Percentiles rank a stretch among this genome's conserved stretches.
These are phyloP conservation scores for Ceratocystis lukuohia DNA, from an alignment of 2,329 filamentous ascomycete genomes.

Conservation along the genomic window DNA sequence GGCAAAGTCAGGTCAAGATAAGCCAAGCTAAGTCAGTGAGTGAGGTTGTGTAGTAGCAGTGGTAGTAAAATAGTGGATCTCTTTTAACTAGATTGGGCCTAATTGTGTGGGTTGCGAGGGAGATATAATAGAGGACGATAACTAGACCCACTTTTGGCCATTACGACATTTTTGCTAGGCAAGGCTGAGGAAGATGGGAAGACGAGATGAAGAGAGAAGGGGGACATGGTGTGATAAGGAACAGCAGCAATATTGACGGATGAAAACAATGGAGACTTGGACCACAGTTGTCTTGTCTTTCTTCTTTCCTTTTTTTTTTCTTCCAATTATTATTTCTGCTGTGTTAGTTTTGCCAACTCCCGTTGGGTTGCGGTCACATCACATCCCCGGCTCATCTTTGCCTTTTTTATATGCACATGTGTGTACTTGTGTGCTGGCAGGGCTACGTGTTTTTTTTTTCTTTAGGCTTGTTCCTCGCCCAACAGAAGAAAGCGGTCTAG, in stretches of 20 bases:
- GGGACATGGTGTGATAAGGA: background rate
- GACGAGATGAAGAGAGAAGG: too few relatives aligned
- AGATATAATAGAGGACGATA: slow-evolving; percentile 1
- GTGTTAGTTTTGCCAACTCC: too few relatives aligned
- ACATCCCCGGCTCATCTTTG: background rate
- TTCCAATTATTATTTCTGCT: too few relatives aligned
- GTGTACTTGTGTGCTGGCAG: slow-evolving; percentile 1
- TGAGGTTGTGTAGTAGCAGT: background rate
- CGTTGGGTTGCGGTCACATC: background rate
- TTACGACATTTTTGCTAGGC: background rate
- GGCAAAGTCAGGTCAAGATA: too few relatives aligned
- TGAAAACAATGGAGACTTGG: background rate
- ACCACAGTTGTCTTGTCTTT: background rate
- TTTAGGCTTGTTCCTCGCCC: background rate
- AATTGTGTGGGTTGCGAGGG: slow-evolving; percentile 15
- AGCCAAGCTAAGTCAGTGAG: too few relatives aligned
- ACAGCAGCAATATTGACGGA: background rate
- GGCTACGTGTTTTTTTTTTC: background rate
- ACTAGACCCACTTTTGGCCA: background rate
- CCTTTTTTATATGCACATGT: background rate
- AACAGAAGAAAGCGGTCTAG: background rate
- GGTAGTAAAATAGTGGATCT: background rate
- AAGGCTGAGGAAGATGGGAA: too few relatives aligned
- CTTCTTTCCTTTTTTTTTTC: too few relatives aligned
- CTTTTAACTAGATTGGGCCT: slow-evolving; percentile 17